Evolutionary conservation across 345 rosid genomes (phyloP).

Genomic region (Atalantia buxifolia): DNA sequence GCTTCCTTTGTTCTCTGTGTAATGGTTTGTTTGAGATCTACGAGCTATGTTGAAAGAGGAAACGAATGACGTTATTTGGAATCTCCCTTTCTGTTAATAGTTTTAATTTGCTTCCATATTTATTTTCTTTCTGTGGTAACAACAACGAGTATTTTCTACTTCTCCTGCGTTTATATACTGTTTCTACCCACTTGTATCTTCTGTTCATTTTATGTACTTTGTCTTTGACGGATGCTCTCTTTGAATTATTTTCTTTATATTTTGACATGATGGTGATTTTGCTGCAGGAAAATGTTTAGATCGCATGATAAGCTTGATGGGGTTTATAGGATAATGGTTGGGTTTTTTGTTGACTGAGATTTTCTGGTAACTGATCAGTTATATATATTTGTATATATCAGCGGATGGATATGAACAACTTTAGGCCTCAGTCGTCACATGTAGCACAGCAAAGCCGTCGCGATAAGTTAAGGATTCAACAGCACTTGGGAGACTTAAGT

Average conservation of each 20-base stretch:
- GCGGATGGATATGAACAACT: conserved; percentile 32
- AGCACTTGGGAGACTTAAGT: conserved; percentile 21
- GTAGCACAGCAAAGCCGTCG: conserved; percentile 58
- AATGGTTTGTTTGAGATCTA: not conserved
- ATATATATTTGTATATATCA: not conserved
- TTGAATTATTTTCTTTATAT: not conserved
- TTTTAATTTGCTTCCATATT: not conserved
- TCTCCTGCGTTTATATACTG: not conserved
- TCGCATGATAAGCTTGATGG: not conserved
- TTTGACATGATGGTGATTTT: not conserved
- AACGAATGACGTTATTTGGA: not conserved
- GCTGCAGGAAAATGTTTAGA: conserved; percentile 12
- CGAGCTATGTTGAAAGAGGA: not conserved
- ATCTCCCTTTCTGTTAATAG: not conserved
- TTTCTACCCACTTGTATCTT: not conserved
- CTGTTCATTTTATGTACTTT: conserved; percentile 20
- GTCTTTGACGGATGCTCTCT: not conserved
- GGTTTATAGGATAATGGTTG: not conserved
- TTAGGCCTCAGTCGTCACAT: conserved; percentile 40
- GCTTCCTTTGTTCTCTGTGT: not conserved
- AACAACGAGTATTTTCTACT: not conserved
- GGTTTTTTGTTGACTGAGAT: too few species aligned
- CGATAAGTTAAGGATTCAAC: conserved; percentile 40
- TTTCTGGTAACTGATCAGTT: not conserved
- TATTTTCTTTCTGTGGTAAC: not conserved